A percentile compares a stretch with the other conserved stretches of the same genome.
These are phyloP conservation scores for Letharia columbiana DNA, from an alignment of 495 filamentous ascomycete species.

Conservation along the genomic window DNA sequence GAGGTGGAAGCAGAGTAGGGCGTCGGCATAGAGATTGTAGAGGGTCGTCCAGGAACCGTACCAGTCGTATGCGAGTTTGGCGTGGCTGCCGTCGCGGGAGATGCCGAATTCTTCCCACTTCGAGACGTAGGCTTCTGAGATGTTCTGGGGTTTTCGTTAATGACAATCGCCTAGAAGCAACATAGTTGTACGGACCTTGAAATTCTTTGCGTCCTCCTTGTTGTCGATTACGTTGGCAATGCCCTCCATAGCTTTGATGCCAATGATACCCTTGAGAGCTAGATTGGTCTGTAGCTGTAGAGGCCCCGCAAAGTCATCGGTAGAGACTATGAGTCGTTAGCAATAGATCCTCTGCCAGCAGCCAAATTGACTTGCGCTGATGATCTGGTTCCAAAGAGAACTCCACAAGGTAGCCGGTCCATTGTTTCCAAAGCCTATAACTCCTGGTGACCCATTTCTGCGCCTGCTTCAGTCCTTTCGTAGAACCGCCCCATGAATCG, in stretches of 20 bases:
- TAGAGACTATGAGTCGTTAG: conserved; percentile 48
- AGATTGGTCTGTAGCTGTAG: conserved; percentile 88
- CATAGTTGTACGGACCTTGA: conserved; percentile 37
- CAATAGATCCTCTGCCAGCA: neutral
- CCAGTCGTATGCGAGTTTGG: conserved; percentile 90
- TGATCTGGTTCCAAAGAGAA: conserved; percentile 77
- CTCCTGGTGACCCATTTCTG: conserved; percentile 52
- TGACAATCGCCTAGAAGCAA: neutral
- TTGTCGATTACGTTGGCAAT: conserved; percentile 63
- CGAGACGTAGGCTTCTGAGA: conserved; percentile 67
- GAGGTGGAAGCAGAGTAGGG: conserved; percentile 73
- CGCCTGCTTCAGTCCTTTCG: conserved; percentile 41
- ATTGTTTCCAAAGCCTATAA: conserved; percentile 82
- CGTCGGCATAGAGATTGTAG: conserved; percentile 83
- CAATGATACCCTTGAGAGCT: conserved; percentile 87
- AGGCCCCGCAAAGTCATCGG: conserved; percentile 94
- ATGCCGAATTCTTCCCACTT: conserved; percentile 80
- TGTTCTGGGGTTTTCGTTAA: conserved; percentile 35
- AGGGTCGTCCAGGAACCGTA: conserved; percentile 92
- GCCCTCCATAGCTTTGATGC: conserved; percentile 88
- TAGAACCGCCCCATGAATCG: conserved; percentile 44
- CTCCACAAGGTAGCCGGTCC: conserved; percentile 86
- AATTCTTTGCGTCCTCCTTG: conserved; percentile 57
- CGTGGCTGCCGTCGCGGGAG: conserved; percentile 71
- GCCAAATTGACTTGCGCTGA: conserved; percentile 47